Base-by-base conservation (phyloP, 768 basidiomycete species). In the Clitopilus passeckerianus region DNA sequence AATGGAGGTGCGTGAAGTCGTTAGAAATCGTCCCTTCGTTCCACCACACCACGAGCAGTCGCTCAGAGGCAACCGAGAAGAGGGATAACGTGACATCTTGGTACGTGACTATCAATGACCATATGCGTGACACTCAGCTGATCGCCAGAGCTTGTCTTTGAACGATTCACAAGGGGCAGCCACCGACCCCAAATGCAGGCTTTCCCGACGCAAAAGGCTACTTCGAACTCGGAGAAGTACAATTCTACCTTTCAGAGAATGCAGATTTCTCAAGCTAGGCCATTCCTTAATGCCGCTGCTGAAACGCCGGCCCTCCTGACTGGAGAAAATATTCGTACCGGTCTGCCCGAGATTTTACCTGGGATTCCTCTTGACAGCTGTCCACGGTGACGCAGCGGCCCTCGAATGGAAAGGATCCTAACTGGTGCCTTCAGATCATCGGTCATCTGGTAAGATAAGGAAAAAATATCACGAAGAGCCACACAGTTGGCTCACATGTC, bases 261-360 rank as follows among this genome's bases (percentile, higher is more conserved):
- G 9, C 15, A 50, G 20, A 23, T 50, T 22, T 20, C 22, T 50
- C 46, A 50, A 5, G 12, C 46, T 18, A n/a, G n/a, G n/a, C 10
- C 16, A 50, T 41, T 41, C 46, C 46, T 23, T 18, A 50, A 50
- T 18, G 46, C 46, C 46, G 46, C 46, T 50, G 18, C 22, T 23
- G 46, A 50, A 50, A 50, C 46, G 46, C 46, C 22, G 46, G 22
- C 46, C 20, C 22, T n/a, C 8, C 14, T 23, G 27, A 35, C 6
- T 35, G 16, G 34, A 54, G 34, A 54, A 54, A 27, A 35, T 23
- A 14, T 23, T 15, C 34, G 37, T 56, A 44, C 41, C 54, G 43
- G 44, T 55, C n/a, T 30, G 16, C 18, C 46, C 55, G 34, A 59
- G 24, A 53, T 60, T 56, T 57, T 18, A 30, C 54, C 56, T 46